Conservation (phyloP, 352 stramenopile species). For the Pythium vanterpoolii region DNA sequence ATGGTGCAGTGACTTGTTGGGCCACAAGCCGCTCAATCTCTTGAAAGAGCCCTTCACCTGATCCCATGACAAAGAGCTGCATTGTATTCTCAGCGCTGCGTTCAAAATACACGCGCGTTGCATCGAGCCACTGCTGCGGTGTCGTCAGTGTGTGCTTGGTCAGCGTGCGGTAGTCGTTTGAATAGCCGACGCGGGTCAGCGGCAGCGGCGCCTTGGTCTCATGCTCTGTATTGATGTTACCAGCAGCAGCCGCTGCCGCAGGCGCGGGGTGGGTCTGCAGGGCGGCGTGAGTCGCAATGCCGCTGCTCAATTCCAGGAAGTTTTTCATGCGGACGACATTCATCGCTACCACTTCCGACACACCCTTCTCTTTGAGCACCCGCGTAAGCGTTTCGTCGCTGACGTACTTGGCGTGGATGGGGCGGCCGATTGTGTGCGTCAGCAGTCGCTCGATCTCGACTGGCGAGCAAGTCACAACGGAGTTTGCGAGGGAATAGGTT, state of each 20-base stretch:
- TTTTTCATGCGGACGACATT: slow-evolving; percentile 50
- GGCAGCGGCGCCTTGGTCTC: slow-evolving; percentile 12
- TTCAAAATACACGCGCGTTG: slow-evolving; percentile 34
- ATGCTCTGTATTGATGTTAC: background rate
- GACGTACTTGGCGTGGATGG: slow-evolving; percentile 55
- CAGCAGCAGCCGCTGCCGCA: background rate
- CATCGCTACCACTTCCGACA: slow-evolving; percentile 41
- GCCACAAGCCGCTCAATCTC: slow-evolving; percentile 63
- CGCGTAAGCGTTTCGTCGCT: slow-evolving; percentile 35
- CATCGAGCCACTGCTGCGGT: slow-evolving; percentile 48
- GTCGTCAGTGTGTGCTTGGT: slow-evolving; percentile 40
- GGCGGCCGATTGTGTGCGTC: slow-evolving; percentile 30
- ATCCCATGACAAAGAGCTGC: slow-evolving; percentile 80
- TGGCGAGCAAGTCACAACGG: slow-evolving; percentile 38
- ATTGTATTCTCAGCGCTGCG: slow-evolving; percentile 60
- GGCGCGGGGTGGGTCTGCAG: slow-evolving; percentile 13
- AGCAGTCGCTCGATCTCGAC: slow-evolving; percentile 39
- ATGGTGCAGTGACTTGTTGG: slow-evolving; percentile 54
- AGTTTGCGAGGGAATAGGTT: slow-evolving; percentile 52
- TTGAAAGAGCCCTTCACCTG: slow-evolving; percentile 61
- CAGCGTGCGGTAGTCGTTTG: slow-evolving; percentile 48
- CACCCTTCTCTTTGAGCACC: slow-evolving; percentile 50
- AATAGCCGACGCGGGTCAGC: slow-evolving; percentile 35
- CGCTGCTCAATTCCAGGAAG: slow-evolving; percentile 32
- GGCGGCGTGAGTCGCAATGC: background rate